These are phyloP conservation scores for Kregervanrija fluxuum DNA, from an alignment of 805 yeast genomes.

Conservation along the genomic window DNA sequence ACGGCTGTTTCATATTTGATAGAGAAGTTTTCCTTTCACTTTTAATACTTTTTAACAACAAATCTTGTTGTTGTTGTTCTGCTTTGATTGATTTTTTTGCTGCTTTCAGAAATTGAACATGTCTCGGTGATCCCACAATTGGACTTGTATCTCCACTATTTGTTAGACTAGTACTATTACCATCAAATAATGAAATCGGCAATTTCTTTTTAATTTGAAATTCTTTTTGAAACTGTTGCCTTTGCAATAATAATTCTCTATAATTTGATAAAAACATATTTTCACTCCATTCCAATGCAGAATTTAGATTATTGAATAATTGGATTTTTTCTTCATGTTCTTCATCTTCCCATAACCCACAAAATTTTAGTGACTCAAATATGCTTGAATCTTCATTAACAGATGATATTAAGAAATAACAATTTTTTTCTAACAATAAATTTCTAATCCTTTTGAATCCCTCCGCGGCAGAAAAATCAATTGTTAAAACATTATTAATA, in stretches of 20 bases:
- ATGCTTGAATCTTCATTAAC: slow-evolving; percentile 61
- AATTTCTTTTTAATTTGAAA: slow-evolving; percentile 8
- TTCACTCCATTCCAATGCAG: slow-evolving; percentile 95
- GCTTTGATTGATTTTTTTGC: slow-evolving; percentile 36
- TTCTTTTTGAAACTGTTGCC: not conserved
- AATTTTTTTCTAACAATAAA: slow-evolving; percentile 58
- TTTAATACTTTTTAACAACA: slow-evolving; percentile 9
- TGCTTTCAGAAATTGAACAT: slow-evolving; percentile 44
- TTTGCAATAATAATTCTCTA: slow-evolving; percentile 25
- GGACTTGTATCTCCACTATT: slow-evolving; percentile 4
- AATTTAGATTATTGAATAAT: slow-evolving; percentile 71
- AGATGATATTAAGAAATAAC: slow-evolving; percentile 72
- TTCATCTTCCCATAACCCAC: slow-evolving; percentile 65
- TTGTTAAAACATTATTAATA: slow-evolving; percentile 69
- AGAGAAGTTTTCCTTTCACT: slow-evolving; percentile 6
- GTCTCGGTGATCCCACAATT: slow-evolving; percentile 43
- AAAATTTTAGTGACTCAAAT: slow-evolving; percentile 68
- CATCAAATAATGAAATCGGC: slow-evolving; percentile 12
- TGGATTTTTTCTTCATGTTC: slow-evolving; percentile 40
- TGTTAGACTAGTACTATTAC: not conserved
- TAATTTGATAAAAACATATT: slow-evolving; percentile 72
- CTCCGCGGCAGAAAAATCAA: slow-evolving; percentile 95
- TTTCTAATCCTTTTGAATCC: slow-evolving; percentile 85
- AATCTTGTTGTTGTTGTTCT: slow-evolving; percentile 27
- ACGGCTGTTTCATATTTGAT: slow-evolving; percentile 31